phyloP scores from a whole-genome alignment of 352 stramenopile species.

The Phytophthora vignae region DNA sequence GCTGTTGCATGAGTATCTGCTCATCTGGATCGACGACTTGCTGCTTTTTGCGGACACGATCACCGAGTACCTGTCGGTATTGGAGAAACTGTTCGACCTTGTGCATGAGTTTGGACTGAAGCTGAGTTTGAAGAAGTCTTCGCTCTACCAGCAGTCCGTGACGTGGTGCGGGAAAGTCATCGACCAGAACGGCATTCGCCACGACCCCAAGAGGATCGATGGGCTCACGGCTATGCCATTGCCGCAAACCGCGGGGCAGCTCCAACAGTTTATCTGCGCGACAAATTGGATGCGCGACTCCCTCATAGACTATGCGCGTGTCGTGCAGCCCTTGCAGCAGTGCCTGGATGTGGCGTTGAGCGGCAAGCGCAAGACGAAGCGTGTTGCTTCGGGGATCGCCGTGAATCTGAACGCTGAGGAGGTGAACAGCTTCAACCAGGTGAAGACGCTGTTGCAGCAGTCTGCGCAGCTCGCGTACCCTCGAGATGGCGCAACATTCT shows the following conservation, averaged over 20 bases:
- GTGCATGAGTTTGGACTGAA: not conserved
- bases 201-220: conserved; percentile 8
- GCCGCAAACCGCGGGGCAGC: not conserved
- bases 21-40: conserved; percentile 13
- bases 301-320: conserved; percentile 1
- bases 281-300: conserved; percentile 10
- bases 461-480: no score
- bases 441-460: no score
- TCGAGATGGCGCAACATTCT: no score
- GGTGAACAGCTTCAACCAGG: not conserved
- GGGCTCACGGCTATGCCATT: not conserved
- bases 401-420: not conserved
- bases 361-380: conserved; percentile 2
- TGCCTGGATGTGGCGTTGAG: not conserved
- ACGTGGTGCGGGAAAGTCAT: conserved; percentile 10
- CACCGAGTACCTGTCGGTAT: not conserved
- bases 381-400: not conserved
- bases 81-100: conserved; percentile 6
- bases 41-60: conserved; percentile 6
- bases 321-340: not conserved
- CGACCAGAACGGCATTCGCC: not conserved
- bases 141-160: conserved; percentile 4
- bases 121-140: conserved; percentile 8
- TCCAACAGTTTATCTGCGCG: conserved; percentile 6
- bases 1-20: not conserved